phyloP scores from a whole-genome alignment of 805 yeast genomes.

The Yamadazyma ubonensis region DNA sequence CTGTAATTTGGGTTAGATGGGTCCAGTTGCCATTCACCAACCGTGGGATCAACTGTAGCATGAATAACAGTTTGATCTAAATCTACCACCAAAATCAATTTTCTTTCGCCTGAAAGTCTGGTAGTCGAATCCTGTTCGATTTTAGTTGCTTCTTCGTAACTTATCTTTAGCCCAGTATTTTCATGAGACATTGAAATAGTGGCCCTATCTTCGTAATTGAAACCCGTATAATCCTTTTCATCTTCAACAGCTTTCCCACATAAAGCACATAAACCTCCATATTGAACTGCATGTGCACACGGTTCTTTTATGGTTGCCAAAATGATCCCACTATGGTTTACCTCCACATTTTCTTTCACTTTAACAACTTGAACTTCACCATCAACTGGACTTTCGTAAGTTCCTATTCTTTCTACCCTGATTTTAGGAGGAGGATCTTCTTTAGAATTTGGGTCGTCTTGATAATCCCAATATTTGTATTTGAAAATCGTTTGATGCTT shows the following conservation, averaged over 20 bases:
- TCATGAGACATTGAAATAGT: constrained; percentile 89
- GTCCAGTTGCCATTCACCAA: constrained; percentile 93
- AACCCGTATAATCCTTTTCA: constrained; percentile 73
- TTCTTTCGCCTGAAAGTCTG: constrained; percentile 58
- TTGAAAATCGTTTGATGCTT: constrained; percentile 56
- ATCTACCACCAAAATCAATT: constrained; percentile 89
- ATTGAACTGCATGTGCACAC: constrained; percentile 89
- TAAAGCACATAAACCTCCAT: constrained; percentile 90
- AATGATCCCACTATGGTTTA: constrained; percentile 45
- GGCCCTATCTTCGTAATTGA: constrained; percentile 67
- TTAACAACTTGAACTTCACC: constrained; percentile 59
- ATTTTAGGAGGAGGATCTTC: constrained; percentile 45
- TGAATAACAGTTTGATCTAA: constrained; percentile 96
- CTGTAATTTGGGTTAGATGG: constrained; percentile 81
- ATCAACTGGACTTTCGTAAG: constrained; percentile 80
- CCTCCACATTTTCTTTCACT: constrained; percentile 58
- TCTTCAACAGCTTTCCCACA: constrained; percentile 79
- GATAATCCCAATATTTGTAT: constrained; percentile 68
- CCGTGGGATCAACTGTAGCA: constrained; percentile 96
- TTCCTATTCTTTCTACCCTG: constrained; percentile 66
- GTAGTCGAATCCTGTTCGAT: constrained; percentile 69
- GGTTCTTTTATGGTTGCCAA: constrained; percentile 70
- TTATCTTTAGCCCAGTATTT: constrained; percentile 77
- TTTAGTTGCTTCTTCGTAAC: constrained; percentile 80
- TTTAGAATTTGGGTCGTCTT: constrained; percentile 50